Base-by-base conservation (phyloP, 805 yeast genomes). In the Kuraishia piskuri region DNA sequence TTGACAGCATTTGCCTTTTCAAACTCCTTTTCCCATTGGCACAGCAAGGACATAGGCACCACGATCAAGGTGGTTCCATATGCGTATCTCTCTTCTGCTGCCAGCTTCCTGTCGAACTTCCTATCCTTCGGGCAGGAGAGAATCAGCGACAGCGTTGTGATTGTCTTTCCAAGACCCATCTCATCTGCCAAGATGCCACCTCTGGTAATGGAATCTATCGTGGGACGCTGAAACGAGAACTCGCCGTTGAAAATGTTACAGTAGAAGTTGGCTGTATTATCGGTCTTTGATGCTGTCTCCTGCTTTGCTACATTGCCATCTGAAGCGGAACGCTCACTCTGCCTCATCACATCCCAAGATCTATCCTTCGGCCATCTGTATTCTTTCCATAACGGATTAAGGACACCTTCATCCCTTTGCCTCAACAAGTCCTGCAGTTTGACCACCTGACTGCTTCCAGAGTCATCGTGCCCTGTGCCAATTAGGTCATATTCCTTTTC, bases 151-250 rank as follows among this genome's bases (percentile, higher is more conserved):
- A 90, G 68, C 0, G 96, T 82, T 1, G 96, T 86, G 22, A 91
- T 86, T 0, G 98, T 91, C 64, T 91, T 91, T 47, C 98, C 98
- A 8, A 91, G 73, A 0, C 98, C 98, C 98, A 91, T 91, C 66
- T 91, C 98, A 70, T 91, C 98, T 0, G 97, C 96, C 17, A 91
- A 70, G 21, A 91, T 87, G 2, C 98, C 98, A 40, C 98, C 97
- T 50, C 75, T 74, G 50, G 84, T 76, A 20, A 77, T 62, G 1
- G 84, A 74, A 54, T 76, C 80, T 46, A 90, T 71, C 12, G 82
- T 60, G 1, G 97, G 97, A 56, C 78, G 81, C 22, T 78, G 76
- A 17, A 80, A 59, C 0, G 92, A 81, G 53, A 92, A 78, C 53
- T 87, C 90, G 3, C 97, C 97, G 53, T 86, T 81, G 63, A 84